These are phyloP conservation scores for Hura crepitans DNA, from an alignment of 441 rosid genomes.

Conservation along the genomic window DNA sequence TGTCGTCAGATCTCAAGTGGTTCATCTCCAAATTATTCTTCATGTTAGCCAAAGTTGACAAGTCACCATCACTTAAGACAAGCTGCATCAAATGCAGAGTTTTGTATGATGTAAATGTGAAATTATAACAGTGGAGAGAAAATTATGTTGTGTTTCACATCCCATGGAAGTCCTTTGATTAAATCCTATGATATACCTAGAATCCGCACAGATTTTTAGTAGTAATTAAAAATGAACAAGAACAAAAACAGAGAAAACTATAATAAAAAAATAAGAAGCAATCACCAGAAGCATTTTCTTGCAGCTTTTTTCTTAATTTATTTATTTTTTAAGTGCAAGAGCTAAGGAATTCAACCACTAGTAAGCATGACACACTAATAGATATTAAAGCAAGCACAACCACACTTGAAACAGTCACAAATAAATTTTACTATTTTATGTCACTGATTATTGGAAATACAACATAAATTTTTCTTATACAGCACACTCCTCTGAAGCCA, in stretches of 20 bases:
- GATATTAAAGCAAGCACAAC: not conserved
- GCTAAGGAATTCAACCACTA: not conserved
- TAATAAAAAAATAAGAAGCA: not conserved
- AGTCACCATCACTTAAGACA: slow-evolving; percentile 69
- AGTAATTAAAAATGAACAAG: not conserved
- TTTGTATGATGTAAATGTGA: not conserved
- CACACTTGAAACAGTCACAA: not conserved
- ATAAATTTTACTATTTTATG: not conserved
- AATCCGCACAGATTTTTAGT: not conserved
- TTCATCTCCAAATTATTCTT: slow-evolving; percentile 63
- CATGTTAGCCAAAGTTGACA: slow-evolving; percentile 69
- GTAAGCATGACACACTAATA: not conserved
- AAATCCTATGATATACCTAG: not conserved
- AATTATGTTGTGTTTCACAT: not conserved
- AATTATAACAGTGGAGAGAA: not conserved
- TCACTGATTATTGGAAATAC: not conserved
- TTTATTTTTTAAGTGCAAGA: not conserved
- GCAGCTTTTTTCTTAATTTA: no score
- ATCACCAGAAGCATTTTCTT: not conserved
- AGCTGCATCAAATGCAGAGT: slow-evolving; percentile 41
- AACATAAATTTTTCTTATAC: not conserved
- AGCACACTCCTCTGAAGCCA: not conserved
- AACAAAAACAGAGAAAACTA: not conserved
- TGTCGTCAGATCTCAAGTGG: slow-evolving; percentile 30
- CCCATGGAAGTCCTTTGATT: not conserved